Conservation (phyloP, 2,329 filamentous ascomycete genomes). For the Cryphonectria carpinicola region DNA sequence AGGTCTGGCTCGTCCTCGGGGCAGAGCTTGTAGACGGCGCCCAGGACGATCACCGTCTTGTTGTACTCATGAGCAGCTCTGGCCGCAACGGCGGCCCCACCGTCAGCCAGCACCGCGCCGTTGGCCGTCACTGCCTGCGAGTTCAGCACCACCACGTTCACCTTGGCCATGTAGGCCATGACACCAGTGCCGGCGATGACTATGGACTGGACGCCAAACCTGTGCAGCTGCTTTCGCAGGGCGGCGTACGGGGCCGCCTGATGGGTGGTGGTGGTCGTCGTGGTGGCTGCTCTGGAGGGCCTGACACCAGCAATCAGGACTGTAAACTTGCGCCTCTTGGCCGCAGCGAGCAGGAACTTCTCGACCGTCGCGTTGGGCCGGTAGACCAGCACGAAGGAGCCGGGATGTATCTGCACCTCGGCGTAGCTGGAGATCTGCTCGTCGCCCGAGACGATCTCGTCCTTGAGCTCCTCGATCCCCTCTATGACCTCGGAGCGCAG, state of each 20-base stretch:
- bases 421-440: constrained; percentile 89
- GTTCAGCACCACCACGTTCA: constrained; percentile 92
- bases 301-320: constrained; percentile 78
- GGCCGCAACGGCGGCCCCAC: constrained; percentile 82
- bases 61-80: constrained; percentile 81
- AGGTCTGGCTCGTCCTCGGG: constrained; percentile 86
- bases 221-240: constrained; percentile 77
- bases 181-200: constrained; percentile 83
- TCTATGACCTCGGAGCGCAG: constrained; percentile 89
- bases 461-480: constrained; percentile 93
- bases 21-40: constrained; percentile 91
- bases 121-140: constrained; percentile 88
- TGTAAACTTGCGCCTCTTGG: constrained; percentile 88
- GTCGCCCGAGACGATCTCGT: constrained; percentile 90
- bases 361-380: constrained; percentile 86
- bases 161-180: constrained; percentile 91
- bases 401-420: constrained; percentile 89
- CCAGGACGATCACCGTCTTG: constrained; percentile 85
- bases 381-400: constrained; percentile 89
- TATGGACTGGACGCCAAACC: constrained; percentile 80
- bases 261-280: constrained; percentile 25
- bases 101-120: constrained; percentile 81
- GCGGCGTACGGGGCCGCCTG: constrained; percentile 51
- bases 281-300: constrained; percentile 35
- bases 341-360: constrained; percentile 85